Percentiles rank a stretch among this genome's conserved stretches.
These are phyloP conservation scores for Citrus unshiu DNA, from an alignment of 345 rosid genomes.

Conservation along the genomic window DNA sequence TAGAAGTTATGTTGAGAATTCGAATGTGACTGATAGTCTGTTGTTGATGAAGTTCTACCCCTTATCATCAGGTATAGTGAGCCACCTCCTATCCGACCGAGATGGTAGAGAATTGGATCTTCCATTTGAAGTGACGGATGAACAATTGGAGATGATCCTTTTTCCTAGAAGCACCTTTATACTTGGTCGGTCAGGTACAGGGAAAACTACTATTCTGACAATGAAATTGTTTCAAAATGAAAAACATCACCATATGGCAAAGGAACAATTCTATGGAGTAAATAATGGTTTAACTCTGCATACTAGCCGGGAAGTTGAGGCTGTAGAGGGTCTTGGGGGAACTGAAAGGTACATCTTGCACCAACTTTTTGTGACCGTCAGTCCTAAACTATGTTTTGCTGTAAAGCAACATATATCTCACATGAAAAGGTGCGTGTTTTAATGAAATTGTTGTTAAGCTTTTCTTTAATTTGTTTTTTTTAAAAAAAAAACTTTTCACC, in stretches of 20 bases:
- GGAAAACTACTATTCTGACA: constrained; percentile 52
- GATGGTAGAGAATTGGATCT: constrained; percentile 40
- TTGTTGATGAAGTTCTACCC: constrained; percentile 52
- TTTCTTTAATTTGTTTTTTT: too few species aligned
- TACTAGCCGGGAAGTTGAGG: background rate
- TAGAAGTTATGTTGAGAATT: constrained; percentile 28
- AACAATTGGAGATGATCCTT: constrained; percentile 36
- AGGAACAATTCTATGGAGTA: constrained; percentile 15
- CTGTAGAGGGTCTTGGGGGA: constrained; percentile 4
- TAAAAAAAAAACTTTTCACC: background rate
- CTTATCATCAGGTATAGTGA: constrained; percentile 31
- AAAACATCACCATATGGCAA: constrained; percentile 24
- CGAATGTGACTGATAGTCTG: constrained; percentile 48
- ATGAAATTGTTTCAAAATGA: constrained; percentile 44
- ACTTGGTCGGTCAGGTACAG: constrained; percentile 57
- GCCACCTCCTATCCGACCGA: constrained; percentile 34
- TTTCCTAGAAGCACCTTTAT: constrained; percentile 41
- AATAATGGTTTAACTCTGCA: background rate
- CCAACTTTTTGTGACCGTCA: constrained; percentile 57
- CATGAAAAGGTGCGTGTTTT: background rate
- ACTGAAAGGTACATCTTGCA: constrained; percentile 15
- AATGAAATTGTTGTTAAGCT: background rate
- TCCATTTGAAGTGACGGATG: constrained; percentile 49
- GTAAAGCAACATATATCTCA: constrained; percentile 36
- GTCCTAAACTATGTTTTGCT: constrained; percentile 43